A percentile compares a stretch with the other conserved stretches of the same genome.
Evolutionary conservation across 2,329 filamentous ascomycete species (phyloP).

Genomic region (Neopestalotiopsis sp.): DNA sequence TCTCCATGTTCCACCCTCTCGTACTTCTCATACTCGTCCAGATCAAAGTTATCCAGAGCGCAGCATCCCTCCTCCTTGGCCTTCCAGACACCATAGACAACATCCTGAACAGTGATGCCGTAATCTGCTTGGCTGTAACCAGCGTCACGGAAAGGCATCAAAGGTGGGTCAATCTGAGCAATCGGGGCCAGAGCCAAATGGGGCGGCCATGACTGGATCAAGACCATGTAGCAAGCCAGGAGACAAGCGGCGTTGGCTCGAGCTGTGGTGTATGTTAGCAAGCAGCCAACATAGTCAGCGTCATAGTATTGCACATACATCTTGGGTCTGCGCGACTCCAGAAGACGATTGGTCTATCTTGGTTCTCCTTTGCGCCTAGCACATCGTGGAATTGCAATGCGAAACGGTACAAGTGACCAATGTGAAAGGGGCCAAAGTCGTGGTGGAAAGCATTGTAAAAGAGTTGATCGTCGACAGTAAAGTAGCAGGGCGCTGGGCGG

Average conservation of each 20-base stretch:
- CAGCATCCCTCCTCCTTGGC: constrained; percentile 96
- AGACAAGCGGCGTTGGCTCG: constrained; percentile 94
- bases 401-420: constrained; percentile 95
- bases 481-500: constrained; percentile 79
- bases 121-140: constrained; percentile 99
- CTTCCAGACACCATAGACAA: constrained; percentile 98
- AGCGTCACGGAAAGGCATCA: constrained; percentile 98
- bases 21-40: constrained; percentile 95
- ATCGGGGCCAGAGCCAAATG: constrained; percentile 95
- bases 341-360: constrained; percentile 89
- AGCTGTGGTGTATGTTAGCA: constrained; percentile 53
- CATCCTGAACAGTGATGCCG: constrained; percentile 91
- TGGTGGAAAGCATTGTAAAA: constrained; percentile 99
- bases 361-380: constrained; percentile 87
- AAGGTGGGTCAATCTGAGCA: constrained; percentile 91
- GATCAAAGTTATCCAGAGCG: constrained; percentile 88
- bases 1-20: constrained; percentile 98
- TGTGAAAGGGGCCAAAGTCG: constrained; percentile 96
- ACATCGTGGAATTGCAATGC: constrained; percentile 96
- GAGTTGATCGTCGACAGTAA: constrained; percentile 89
- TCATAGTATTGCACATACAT: constrained; percentile 61
- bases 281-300: constrained; percentile 14
- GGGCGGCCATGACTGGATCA: constrained; percentile 97
- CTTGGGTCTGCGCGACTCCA: constrained; percentile 92
- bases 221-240: constrained; percentile 96